Base-by-base conservation (phyloP, 1,284 basidiomycete genomes). In the Cystodermella granulosa region DNA sequence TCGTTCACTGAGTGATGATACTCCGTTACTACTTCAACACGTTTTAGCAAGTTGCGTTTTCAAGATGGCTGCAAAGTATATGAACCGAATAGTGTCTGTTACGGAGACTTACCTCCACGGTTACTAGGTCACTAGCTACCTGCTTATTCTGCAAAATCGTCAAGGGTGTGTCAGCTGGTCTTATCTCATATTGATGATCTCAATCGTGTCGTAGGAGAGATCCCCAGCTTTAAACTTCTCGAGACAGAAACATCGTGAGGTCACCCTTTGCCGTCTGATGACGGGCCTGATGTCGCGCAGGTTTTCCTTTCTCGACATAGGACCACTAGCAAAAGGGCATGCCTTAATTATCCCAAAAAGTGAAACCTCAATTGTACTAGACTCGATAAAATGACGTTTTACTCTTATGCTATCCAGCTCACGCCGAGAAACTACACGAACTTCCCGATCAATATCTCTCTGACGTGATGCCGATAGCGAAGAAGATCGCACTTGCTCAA, bases 101-200 rank as follows among this genome's bases (percentile, higher is more conserved):
- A 69, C 63, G 66, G 67, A 61, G 41, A 50, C 43, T 17, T 4
- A 13, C 34, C 24, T 28, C 21, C 38, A 21, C 23, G 23, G 16
- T n/a, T 16, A 35, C 39, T 23, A 81, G 79, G 56, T 69, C 69
- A 37, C 68, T 81, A 48, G 73, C 77, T 4, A 66, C 65, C 24
- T 93, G 91, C 65, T 69, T 93, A 57, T 94, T 94, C 73, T 94
- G 91, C 77, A 93, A 84, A 71, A 93, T 94, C 62, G 78, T 92
- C 70, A 88, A 89, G 72, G 87, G 91, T 49, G 45, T 69, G 60
- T 17, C 16, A 34, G 11, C 24, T 16, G 2, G 26, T 22, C 24
- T 18, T n/a, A 11, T 20, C 16, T 17, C 7, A n/a, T 8, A 8
- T 13, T 31, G 8, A 7, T 46, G 16, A 24, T 43, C 24, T 36